A percentile compares a stretch with the other conserved stretches of the same genome.
Evolutionary conservation across 225 moss, liverwort and hornwort species (phyloP).

Genomic region (Marchantia paleacea): DNA sequence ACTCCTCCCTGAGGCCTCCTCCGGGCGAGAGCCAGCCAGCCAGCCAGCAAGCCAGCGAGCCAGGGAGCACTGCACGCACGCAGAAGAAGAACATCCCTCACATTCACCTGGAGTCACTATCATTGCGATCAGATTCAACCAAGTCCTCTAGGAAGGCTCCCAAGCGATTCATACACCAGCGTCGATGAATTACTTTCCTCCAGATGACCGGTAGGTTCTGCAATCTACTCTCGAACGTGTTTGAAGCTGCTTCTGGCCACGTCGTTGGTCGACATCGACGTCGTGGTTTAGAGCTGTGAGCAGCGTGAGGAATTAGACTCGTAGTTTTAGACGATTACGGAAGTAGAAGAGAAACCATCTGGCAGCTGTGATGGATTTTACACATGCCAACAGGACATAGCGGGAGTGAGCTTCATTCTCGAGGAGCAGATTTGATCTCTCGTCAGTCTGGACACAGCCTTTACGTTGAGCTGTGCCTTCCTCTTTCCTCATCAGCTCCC

Average conservation of each 20-base stretch:
- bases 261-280: not conserved
- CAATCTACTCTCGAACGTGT: not conserved
- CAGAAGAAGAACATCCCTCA: not conserved
- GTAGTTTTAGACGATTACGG: not conserved
- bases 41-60: not conserved
- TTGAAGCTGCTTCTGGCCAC: not conserved
- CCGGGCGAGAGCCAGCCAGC: not conserved
- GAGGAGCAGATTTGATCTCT: not conserved
- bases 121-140: too few species aligned
- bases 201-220: slow-evolving; percentile 7
- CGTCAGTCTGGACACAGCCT: not conserved
- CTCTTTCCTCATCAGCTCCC: not conserved
- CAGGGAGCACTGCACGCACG: not conserved
- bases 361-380: not conserved
- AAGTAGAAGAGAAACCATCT: not conserved
- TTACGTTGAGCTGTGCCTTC: not conserved
- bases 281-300: not conserved
- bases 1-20: not conserved
- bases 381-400: not conserved
- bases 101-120: not conserved
- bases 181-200: not conserved
- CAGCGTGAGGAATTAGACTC: not conserved
- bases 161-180: not conserved
- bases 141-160: not conserved
- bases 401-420: not conserved